phyloP scores from a whole-genome alignment of 805 yeast species.

The Saccharomycopsis amapae region DNA sequence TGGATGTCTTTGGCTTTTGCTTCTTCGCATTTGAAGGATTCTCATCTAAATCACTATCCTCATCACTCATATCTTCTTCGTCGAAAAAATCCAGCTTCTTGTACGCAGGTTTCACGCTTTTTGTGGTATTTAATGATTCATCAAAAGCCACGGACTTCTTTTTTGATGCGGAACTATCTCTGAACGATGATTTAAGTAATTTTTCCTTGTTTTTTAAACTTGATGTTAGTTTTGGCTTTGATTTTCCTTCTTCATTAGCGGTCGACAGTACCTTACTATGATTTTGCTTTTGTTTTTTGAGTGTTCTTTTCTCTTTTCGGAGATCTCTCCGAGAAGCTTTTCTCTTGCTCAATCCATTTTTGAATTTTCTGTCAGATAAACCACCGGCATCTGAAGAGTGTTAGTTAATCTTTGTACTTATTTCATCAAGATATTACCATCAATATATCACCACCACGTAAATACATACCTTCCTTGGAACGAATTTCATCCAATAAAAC shows the following conservation, averaged over 20 bases:
- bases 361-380: slow-evolving; percentile 34
- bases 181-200: not conserved
- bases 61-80: slow-evolving; percentile 23
- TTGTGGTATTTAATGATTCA: slow-evolving; percentile 15
- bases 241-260: not conserved
- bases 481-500: slow-evolving; percentile 43
- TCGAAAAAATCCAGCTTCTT: slow-evolving; percentile 26
- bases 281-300: slow-evolving; percentile 29
- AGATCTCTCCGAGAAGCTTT: slow-evolving; percentile 35
- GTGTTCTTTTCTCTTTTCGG: slow-evolving; percentile 34
- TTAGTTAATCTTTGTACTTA: slow-evolving; percentile 7
- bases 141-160: slow-evolving; percentile 20
- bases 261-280: not conserved
- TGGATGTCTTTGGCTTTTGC: slow-evolving; percentile 22
- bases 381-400: slow-evolving; percentile 33
- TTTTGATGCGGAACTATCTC: not conserved
- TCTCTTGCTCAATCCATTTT: slow-evolving; percentile 24
- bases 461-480: slow-evolving; percentile 25
- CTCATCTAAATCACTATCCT: slow-evolving; percentile 25
- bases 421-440: not conserved
- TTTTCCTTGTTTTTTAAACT: not conserved
- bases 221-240: not conserved
- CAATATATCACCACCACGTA: slow-evolving; percentile 6
- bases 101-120: slow-evolving; percentile 13
- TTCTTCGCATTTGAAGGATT: slow-evolving; percentile 23